Conservation (phyloP, 768 basidiomycete species). For the Pisolithus sp. region DNA sequence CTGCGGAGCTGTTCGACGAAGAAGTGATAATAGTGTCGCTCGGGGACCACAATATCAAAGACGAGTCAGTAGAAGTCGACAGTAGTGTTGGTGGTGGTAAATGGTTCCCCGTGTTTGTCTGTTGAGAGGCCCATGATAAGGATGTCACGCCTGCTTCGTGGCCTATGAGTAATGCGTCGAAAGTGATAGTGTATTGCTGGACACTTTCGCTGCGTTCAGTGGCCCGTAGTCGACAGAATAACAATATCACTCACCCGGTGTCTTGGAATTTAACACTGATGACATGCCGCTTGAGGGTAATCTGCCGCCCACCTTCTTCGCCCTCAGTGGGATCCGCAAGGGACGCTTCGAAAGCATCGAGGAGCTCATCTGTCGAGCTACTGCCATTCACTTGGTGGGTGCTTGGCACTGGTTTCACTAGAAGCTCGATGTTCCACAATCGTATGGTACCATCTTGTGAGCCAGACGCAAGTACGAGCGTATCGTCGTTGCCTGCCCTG, state of each 20-base stretch:
- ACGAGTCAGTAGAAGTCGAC: constrained; percentile 94
- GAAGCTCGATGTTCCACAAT: constrained; percentile 76
- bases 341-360: constrained; percentile 85
- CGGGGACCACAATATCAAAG: constrained; percentile 91
- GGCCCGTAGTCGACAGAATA: constrained; percentile 20
- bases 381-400: constrained; percentile 16
- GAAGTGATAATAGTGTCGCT: constrained; percentile 39
- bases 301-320: constrained; percentile 77
- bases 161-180: constrained; percentile 92
- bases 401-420: constrained; percentile 26
- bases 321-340: constrained; percentile 62
- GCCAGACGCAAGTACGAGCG: constrained; percentile 80
- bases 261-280: constrained; percentile 52
- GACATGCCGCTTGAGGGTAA: constrained; percentile 84
- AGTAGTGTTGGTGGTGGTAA: constrained; percentile 49
- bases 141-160: constrained; percentile 92
- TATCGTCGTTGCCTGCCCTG: constrained; percentile 16
- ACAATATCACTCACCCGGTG: constrained; percentile 11
- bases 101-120: constrained; percentile 6
- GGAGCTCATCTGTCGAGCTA: constrained; percentile 59
- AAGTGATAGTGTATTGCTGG: constrained; percentile 69
- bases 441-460: constrained; percentile 94
- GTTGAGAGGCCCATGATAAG: constrained; percentile 68
- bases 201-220: constrained; percentile 23
- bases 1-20: constrained; percentile 34